These are phyloP conservation scores for Vaccinium darrowii DNA, from an alignment of 148 eudicot genomes.

Conservation along the genomic window DNA sequence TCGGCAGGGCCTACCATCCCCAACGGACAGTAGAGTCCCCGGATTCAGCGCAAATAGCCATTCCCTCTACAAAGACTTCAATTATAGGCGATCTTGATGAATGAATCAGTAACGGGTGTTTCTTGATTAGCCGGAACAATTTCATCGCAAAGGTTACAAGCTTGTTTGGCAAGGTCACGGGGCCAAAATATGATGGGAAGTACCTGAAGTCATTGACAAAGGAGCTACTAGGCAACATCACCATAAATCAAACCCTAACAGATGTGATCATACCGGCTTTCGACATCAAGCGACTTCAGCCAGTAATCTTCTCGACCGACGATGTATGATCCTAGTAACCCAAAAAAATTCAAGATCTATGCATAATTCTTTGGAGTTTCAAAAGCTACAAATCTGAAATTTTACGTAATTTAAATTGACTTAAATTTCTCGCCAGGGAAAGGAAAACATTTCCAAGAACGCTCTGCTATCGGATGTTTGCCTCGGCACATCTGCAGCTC, in stretches of 20 bases:
- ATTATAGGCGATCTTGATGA: not conserved
- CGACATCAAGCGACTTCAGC: slow-evolving; percentile 45
- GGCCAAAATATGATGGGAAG: slow-evolving; percentile 47
- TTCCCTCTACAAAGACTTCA: no score
- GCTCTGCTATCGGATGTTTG: slow-evolving; percentile 44
- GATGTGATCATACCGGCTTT: slow-evolving; percentile 39
- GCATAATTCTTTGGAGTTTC: not conserved
- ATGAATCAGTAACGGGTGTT: slow-evolving; percentile 10
- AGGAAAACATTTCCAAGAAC: slow-evolving; percentile 22
- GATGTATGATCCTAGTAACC: slow-evolving; percentile 27
- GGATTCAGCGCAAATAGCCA: no score
- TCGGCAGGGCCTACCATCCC: no score
- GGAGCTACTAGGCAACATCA: slow-evolving; percentile 25
- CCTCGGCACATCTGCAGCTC: slow-evolving; percentile 51
- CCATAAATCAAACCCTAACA: slow-evolving; percentile 34
- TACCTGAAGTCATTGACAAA: slow-evolving; percentile 26
- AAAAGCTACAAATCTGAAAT: not conserved
- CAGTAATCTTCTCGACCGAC: slow-evolving; percentile 33
- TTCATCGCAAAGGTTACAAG: slow-evolving; percentile 19
- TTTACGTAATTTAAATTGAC: not conserved
- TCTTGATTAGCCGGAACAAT: slow-evolving; percentile 26
- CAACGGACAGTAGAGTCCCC: no score
- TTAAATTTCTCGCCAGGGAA: slow-evolving; percentile 19
- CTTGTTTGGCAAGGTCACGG: slow-evolving; percentile 11
- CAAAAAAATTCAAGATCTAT: not conserved